A percentile compares a stretch with the other conserved stretches of the same genome.
Evolutionary conservation across 2,329 filamentous ascomycete species (phyloP).

Genomic region (Aschersonia sp.): DNA sequence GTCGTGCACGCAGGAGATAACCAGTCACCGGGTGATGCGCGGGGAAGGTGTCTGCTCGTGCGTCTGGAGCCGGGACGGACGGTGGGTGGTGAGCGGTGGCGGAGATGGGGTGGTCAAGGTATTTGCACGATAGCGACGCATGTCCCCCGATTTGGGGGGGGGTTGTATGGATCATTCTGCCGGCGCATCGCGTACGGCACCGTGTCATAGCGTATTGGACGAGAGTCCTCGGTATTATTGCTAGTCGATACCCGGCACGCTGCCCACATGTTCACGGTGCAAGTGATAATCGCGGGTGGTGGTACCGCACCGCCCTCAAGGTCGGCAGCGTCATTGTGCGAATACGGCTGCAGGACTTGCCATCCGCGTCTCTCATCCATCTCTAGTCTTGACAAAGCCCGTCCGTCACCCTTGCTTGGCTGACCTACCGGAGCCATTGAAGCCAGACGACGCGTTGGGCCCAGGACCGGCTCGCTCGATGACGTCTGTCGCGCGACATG

Average conservation of each 20-base stretch:
- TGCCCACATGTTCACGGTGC: background rate
- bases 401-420: too few relatives aligned
- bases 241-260: slow-evolving; percentile 19
- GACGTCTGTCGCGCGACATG: too few relatives aligned
- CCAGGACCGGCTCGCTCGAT: too few relatives aligned
- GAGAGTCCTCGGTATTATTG: slow-evolving; percentile 10
- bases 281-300: too few relatives aligned
- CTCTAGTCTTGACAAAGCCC: too few relatives aligned
- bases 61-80: slow-evolving; percentile 88
- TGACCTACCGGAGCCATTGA: too few relatives aligned
- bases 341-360: too few relatives aligned
- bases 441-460: too few relatives aligned
- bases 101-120: slow-evolving; percentile 96
- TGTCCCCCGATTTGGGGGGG: background rate
- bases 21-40: slow-evolving; percentile 82
- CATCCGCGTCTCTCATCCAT: too few relatives aligned
- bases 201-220: slow-evolving; percentile 6
- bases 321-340: too few relatives aligned
- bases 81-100: slow-evolving; percentile 87
- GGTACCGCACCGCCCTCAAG: too few relatives aligned
- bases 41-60: slow-evolving; percentile 91
- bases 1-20: slow-evolving; percentile 89
- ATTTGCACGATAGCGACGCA: slow-evolving; percentile 39
- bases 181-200: slow-evolving; percentile 2
- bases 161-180: background rate